A percentile compares a stretch with the other conserved stretches of the same genome.
phyloP scores from a whole-genome alignment of 495 filamentous ascomycete genomes.

The Hypoxylon perforatum region DNA sequence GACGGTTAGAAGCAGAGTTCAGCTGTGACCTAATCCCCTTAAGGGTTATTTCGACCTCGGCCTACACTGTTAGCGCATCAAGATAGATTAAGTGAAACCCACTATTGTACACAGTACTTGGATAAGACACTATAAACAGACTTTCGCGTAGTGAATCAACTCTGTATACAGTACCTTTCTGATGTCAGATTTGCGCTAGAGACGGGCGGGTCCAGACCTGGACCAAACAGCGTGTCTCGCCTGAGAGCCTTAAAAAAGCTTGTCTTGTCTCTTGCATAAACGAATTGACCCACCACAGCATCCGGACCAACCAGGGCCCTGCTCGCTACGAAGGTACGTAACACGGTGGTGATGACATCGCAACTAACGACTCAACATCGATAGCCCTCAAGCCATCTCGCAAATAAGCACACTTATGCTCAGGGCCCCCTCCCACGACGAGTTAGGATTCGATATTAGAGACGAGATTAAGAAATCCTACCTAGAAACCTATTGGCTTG shows the following conservation, averaged over 20 bases:
- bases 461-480: constrained; percentile 16
- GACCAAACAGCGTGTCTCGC: constrained; percentile 41
- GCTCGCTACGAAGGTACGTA: constrained; percentile 20
- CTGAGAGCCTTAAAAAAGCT: constrained; percentile 44
- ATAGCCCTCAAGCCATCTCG: constrained; percentile 4
- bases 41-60: constrained; percentile 6
- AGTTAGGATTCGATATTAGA: not conserved
- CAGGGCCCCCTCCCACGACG: not conserved
- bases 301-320: constrained; percentile 21
- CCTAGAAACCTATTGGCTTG: constrained; percentile 11
- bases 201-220: constrained; percentile 35
- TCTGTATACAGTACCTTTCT: not conserved
- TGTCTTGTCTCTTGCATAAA: constrained; percentile 43
- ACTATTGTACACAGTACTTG: not conserved
- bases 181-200: not conserved
- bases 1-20: constrained; percentile 8
- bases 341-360: constrained; percentile 34
- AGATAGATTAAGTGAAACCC: not conserved
- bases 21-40: constrained; percentile 32
- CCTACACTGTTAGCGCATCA: constrained; percentile 20
- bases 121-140: not conserved
- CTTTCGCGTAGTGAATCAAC: not conserved
- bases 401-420: constrained; percentile 22
- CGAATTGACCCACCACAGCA: constrained; percentile 27
- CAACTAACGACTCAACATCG: constrained; percentile 25